Evolutionary conservation across 1,284 basidiomycete species (phyloP), one percentile per base, ranked within the genome.

Genomic region (Cryptococcus sp.): DNA sequence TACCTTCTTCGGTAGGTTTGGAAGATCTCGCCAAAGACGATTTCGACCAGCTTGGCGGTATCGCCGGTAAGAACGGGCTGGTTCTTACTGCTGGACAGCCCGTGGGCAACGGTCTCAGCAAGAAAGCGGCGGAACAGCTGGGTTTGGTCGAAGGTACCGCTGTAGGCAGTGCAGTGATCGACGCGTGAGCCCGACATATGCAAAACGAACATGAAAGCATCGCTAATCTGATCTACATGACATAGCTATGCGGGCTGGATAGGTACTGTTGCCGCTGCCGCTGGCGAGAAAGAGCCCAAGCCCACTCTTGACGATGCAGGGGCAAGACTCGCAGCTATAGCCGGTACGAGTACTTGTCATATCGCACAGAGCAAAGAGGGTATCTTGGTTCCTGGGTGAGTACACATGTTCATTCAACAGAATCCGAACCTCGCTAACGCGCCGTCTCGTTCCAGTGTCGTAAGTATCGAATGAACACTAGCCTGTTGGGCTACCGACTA

Each of bases 341-440:
- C 96, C 23, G 95, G 95, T 8, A 99, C 95, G 1, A 93, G 89
- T 67, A 97, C 94, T 5, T 98, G 95, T 75, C 91, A 98, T 79
- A 85, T 97, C 58, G 89, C 94, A 3, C 89, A 91, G 81, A 79
- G 88, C 74, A 85, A 84, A 13, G 80, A 89, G 58, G 89, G 89
- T 10, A 85, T 95, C 22, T 90, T 93, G 63, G 95, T 97, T 3
- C 84, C 87, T 34, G 94, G 95, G 73, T 72, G 40, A 61, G 72
- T 63, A 2, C n/a, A 2, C 0, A n/a, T 29, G 11, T n/a, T 46
- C 41, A 8, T 23, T 52, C 20, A 26, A 10, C 6, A 3, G 41
- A 1, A 13, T 25, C 10, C 26, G 17, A 23, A 26, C n/a, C n/a
- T 20, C 17, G 23, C 19, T 52, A 44, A 38, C 41, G 29, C 23